These are phyloP conservation scores for Salicornia ramosissima DNA, from an alignment of 148 eudicot species.

Conservation along the genomic window DNA sequence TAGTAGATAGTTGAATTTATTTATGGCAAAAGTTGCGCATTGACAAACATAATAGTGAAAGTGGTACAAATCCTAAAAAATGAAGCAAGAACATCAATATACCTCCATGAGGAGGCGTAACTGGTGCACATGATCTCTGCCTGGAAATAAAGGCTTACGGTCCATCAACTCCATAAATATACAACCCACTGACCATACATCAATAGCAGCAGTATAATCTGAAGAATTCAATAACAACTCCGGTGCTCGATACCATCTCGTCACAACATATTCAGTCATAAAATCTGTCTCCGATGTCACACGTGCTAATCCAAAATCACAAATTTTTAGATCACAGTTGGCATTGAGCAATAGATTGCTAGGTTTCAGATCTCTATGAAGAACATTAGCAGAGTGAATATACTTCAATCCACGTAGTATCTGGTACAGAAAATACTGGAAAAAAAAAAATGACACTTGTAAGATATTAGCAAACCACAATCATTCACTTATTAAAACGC, in stretches of 20 bases:
- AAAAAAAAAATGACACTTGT: slow-evolving; percentile 4
- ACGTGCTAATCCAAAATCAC: slow-evolving; percentile 97
- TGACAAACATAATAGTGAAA: no score
- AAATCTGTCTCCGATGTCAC: slow-evolving; percentile 89
- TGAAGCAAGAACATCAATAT: no score
- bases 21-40: no score
- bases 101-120: slow-evolving; percentile 91
- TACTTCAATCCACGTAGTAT: slow-evolving; percentile 95
- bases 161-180: slow-evolving; percentile 98
- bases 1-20: no score
- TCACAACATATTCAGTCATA: slow-evolving; percentile 97
- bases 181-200: slow-evolving; percentile 98
- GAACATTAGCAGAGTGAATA: slow-evolving; percentile 95
- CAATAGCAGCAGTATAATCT: slow-evolving; percentile 93
- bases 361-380: slow-evolving; percentile 95
- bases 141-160: slow-evolving; percentile 92
- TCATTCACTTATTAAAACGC: no score
- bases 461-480: slow-evolving; percentile 4
- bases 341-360: slow-evolving; percentile 96
- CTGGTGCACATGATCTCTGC: slow-evolving; percentile 97
- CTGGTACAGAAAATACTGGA: slow-evolving; percentile 98
- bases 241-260: slow-evolving; percentile 97
- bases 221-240: slow-evolving; percentile 87
- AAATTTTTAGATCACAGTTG: slow-evolving; percentile 92
- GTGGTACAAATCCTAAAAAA: no score